Conservation (phyloP, 106 monocot genomes). For the Acorus gramineus region DNA sequence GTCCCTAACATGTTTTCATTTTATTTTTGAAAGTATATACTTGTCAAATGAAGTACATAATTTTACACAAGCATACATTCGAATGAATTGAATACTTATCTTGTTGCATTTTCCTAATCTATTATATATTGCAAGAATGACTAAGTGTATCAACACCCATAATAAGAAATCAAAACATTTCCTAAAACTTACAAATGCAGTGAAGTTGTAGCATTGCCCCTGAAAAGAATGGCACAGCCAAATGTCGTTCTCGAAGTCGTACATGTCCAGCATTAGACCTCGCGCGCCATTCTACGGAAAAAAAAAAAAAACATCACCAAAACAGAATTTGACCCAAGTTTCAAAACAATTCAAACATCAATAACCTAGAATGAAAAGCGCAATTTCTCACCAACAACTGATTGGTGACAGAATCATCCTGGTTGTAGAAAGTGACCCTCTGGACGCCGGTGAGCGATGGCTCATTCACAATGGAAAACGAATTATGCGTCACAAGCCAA, state of each 20-base stretch:
- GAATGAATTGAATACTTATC: too few relatives aligned
- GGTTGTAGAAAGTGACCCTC: conserved; percentile 89
- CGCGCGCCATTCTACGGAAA: conserved; percentile 76
- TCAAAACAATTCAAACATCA: background rate
- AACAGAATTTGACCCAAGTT: background rate
- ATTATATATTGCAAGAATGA: too few relatives aligned
- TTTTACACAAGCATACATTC: too few relatives aligned
- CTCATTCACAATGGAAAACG: conserved; percentile 80
- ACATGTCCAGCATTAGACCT: conserved; percentile 96
- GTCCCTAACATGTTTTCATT: too few relatives aligned
- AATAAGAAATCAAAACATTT: background rate
- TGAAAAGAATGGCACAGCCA: conserved; percentile 98
- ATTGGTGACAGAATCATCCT: conserved; percentile 91
- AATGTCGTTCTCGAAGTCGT: conserved; percentile 77
- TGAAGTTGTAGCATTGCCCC: conserved; percentile 95
- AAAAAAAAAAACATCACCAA: background rate
- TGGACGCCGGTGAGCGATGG: conserved; percentile 72
- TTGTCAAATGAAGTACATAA: too few relatives aligned
- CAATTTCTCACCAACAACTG: conserved; percentile 51
- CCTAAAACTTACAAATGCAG: conserved; percentile 73
- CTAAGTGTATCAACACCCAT: too few relatives aligned
- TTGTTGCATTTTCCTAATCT: too few relatives aligned
- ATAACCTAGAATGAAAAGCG: background rate
- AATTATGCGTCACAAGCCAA: conserved; percentile 96
- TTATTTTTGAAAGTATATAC: too few relatives aligned